phyloP scores from a whole-genome alignment of 2,329 filamentous ascomycete species.

The Aspergillus luchuensis region DNA sequence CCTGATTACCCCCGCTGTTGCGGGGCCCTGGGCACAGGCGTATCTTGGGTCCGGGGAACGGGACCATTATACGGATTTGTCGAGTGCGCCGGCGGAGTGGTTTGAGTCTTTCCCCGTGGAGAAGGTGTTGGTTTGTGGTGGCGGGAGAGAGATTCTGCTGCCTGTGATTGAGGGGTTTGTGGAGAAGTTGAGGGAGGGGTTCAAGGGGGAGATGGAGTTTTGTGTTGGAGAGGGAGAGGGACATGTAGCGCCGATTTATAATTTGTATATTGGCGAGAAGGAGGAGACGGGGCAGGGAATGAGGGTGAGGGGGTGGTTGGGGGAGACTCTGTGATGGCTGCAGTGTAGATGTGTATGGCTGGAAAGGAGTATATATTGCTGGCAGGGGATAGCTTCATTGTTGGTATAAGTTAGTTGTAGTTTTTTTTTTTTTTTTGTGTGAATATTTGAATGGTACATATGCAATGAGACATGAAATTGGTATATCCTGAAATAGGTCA shows the following conservation, averaged over 20 bases:
- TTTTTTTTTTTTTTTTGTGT: too few relatives aligned
- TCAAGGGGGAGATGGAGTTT: conserved; percentile 30
- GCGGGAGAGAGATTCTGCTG: conserved; percentile 58
- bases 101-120: conserved; percentile 54
- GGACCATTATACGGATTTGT: conserved; percentile 59
- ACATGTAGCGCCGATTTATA: conserved; percentile 48
- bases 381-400: background rate
- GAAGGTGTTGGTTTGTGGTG: conserved; percentile 56
- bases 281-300: conserved; percentile 44
- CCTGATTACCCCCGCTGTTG: conserved; percentile 46
- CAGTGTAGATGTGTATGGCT: conserved; percentile 12
- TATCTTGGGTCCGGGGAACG: conserved; percentile 47
- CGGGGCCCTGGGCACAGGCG: conserved; percentile 50
- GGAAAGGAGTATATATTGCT: background rate
- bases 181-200: conserved; percentile 46
- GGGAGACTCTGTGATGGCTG: conserved; percentile 22
- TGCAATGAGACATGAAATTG: too few relatives aligned
- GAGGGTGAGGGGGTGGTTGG: conserved; percentile 40
- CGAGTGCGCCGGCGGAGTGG: conserved; percentile 54
- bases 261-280: conserved; percentile 38
- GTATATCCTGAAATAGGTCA: too few relatives aligned
- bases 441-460: too few relatives aligned
- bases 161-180: conserved; percentile 58
- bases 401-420: too few relatives aligned
- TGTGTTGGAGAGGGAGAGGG: conserved; percentile 42